Evolutionary conservation across 805 yeast genomes (phyloP).

Genomic region (Yarrowia sp.): DNA sequence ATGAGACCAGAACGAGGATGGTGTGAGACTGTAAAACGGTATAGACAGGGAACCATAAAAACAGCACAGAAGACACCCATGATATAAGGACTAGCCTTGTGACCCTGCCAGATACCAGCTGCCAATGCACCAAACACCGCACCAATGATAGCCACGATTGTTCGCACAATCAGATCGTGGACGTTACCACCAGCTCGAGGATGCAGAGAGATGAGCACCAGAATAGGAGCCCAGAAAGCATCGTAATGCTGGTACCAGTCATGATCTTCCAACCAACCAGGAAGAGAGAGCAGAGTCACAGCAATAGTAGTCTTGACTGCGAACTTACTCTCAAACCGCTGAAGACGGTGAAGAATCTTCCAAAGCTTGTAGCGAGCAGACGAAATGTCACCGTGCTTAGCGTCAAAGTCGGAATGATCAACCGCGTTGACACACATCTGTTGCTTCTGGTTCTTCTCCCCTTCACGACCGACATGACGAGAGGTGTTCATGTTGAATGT

Average conservation of each 20-base stretch:
- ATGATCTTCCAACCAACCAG: conserved; percentile 53
- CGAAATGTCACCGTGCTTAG: conserved; percentile 23
- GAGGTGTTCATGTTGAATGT: conserved; percentile 57
- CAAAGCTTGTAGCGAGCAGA: conserved; percentile 52
- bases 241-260: conserved; percentile 57
- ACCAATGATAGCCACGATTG: conserved; percentile 52
- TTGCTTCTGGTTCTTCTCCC: conserved; percentile 7
- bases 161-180: conserved; percentile 48
- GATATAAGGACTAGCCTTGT: conserved; percentile 49
- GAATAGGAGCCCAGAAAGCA: conserved; percentile 55
- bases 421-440: conserved; percentile 44
- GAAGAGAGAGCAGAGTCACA: conserved; percentile 53
- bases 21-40: conserved; percentile 50
- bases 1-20: conserved; percentile 57
- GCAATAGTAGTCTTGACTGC: conserved; percentile 54
- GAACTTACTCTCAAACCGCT: conserved; percentile 54
- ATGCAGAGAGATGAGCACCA: conserved; percentile 53
- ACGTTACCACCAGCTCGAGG: conserved; percentile 51
- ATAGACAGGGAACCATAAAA: conserved; percentile 49
- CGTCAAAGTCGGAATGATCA: conserved; percentile 32
- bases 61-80: conserved; percentile 54
- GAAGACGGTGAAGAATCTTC: conserved; percentile 50
- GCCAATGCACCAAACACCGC: conserved; percentile 60
- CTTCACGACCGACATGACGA: conserved; percentile 37
- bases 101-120: conserved; percentile 52